A percentile compares a stretch with the other conserved stretches of the same genome.
Conservation (phyloP, 306 rosid genomes). For the Pterocarpus santalinus region DNA sequence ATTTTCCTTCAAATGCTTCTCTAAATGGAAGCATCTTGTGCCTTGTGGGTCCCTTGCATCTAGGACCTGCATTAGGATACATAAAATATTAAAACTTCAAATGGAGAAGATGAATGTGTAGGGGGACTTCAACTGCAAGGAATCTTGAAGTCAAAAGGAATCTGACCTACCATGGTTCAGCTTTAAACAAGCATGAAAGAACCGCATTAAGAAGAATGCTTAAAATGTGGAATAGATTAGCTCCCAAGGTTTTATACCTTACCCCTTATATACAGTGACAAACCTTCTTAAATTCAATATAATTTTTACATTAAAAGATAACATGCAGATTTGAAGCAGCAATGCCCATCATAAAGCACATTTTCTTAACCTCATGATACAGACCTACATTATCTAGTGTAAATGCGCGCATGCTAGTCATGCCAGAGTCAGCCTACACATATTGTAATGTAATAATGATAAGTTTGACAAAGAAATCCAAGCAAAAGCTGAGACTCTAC, state of each 20-base stretch:
- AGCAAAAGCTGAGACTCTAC: conserved; percentile 48
- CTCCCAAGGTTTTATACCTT: conserved; percentile 12
- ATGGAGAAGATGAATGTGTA: background rate
- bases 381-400: background rate
- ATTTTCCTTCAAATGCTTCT: conserved; percentile 93
- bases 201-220: background rate
- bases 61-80: conserved; percentile 70
- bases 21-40: conserved; percentile 93
- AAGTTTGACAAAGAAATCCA: conserved; percentile 17
- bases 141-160: background rate
- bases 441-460: background rate
- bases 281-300: background rate
- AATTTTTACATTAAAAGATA: background rate
- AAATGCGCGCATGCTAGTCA: background rate
- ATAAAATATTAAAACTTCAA: conserved; percentile 37
- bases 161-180: conserved; percentile 21
- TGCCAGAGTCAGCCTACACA: conserved; percentile 15
- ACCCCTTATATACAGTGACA: background rate
- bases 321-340: conserved; percentile 7
- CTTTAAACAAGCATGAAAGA: conserved; percentile 13
- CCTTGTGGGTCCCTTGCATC: conserved; percentile 98
- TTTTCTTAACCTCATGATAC: background rate
- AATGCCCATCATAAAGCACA: conserved; percentile 3
- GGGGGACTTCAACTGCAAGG: background rate
- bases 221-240: background rate